Evolutionary conservation across 179 eudicot genomes (phyloP).

Genomic region (Corrigiola litoralis): DNA sequence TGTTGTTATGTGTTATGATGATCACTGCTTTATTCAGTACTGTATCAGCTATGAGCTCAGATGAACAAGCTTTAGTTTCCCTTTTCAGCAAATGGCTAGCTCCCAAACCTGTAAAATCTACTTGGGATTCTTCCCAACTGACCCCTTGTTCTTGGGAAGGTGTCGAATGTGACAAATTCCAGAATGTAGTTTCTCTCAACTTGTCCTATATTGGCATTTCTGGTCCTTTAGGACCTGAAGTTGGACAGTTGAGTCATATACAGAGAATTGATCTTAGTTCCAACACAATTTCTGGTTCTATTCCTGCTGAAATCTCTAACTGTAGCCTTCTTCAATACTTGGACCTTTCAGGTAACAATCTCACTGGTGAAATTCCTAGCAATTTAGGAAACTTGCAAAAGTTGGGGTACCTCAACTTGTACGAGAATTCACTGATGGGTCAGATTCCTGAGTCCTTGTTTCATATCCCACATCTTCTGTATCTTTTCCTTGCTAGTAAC

Average conservation of each 20-base stretch:
- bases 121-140: slow-evolving; percentile 60
- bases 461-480: slow-evolving; percentile 19
- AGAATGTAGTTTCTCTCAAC: slow-evolving; percentile 36
- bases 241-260: slow-evolving; percentile 21
- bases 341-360: slow-evolving; percentile 24
- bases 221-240: slow-evolving; percentile 29
- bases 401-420: slow-evolving; percentile 2
- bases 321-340: slow-evolving; percentile 19
- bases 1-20: slow-evolving; percentile 1
- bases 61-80: slow-evolving; percentile 54
- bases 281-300: slow-evolving; percentile 11
- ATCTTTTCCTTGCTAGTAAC: slow-evolving; percentile 16
- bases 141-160: slow-evolving; percentile 77
- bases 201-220: slow-evolving; percentile 30
- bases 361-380: slow-evolving; percentile 26
- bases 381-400: slow-evolving; percentile 25
- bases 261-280: slow-evolving; percentile 12
- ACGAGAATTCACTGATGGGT: slow-evolving; percentile 15
- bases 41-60: slow-evolving; percentile 41
- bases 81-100: slow-evolving; percentile 51
- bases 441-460: slow-evolving; percentile 31
- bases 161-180: slow-evolving; percentile 39
- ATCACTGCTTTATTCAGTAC: neutral
- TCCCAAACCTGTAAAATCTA: slow-evolving; percentile 39
- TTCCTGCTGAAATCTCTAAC: slow-evolving; percentile 22